These are phyloP conservation scores for Anisodus acutangulus DNA, from an alignment of 257 asterid species.

Conservation along the genomic window DNA sequence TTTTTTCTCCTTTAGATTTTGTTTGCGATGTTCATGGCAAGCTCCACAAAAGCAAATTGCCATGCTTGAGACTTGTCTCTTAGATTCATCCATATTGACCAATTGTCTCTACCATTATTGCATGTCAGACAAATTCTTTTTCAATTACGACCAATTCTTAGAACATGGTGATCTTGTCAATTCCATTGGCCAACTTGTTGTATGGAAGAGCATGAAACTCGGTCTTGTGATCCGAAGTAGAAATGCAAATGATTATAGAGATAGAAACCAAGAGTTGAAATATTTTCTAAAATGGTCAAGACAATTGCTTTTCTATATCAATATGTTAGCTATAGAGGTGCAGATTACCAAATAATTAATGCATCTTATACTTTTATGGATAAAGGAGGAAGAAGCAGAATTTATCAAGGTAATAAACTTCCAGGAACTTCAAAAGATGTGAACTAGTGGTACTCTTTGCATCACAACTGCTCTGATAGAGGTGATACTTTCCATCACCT, in stretches of 20 bases:
- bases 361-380: background rate
- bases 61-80: background rate
- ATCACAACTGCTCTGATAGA: background rate
- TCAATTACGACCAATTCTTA: background rate
- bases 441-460: background rate
- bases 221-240: background rate
- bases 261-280: background rate
- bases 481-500: background rate
- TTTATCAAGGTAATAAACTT: background rate
- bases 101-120: background rate
- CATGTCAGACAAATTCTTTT: background rate
- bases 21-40: slow-evolving; percentile 6
- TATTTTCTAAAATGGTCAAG: slow-evolving; percentile 11
- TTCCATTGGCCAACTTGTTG: background rate
- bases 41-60: background rate
- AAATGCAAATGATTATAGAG: background rate
- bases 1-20: background rate
- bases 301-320: background rate
- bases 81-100: background rate
- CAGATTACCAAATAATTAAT: background rate
- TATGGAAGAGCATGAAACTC: background rate
- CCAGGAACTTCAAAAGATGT: background rate
- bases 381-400: background rate
- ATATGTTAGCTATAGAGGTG: background rate
- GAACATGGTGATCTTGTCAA: background rate